Evolutionary conservation across 179 eudicot species (phyloP).

Genomic region (Camellia oleifera): DNA sequence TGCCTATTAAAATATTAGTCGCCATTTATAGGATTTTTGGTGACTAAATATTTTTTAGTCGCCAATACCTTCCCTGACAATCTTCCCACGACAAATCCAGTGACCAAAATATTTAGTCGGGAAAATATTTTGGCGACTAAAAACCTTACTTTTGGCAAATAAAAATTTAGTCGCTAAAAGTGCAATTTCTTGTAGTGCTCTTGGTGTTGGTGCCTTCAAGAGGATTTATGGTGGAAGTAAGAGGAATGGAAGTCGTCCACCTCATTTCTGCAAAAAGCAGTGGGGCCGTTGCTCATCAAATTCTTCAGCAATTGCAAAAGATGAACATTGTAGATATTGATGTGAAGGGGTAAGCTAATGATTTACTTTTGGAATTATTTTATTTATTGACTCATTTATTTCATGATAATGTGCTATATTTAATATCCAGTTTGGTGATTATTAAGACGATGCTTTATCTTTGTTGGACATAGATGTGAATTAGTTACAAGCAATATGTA

Average conservation of each 20-base stretch:
- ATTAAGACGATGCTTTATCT: not conserved
- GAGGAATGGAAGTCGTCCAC: conserved; percentile 57
- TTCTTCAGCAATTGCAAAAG: conserved; percentile 46
- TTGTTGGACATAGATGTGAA: not conserved
- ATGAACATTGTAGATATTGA: conserved; percentile 48
- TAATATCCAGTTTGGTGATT: not conserved
- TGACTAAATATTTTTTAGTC: too few species aligned
- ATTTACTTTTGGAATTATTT: not conserved
- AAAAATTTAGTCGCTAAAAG: too few species aligned
- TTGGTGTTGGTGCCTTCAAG: conserved; percentile 52
- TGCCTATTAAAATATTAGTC: too few species aligned
- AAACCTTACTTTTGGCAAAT: too few species aligned
- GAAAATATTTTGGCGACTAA: too few species aligned
- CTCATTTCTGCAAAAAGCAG: conserved; percentile 58
- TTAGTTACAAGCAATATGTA: too few species aligned
- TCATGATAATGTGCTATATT: not conserved
- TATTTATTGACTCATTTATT: not conserved
- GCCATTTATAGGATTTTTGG: too few species aligned
- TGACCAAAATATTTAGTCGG: too few species aligned
- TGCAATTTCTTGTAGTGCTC: not conserved
- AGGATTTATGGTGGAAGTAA: conserved; percentile 56
- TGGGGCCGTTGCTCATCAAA: conserved; percentile 48
- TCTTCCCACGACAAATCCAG: too few species aligned
- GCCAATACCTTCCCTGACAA: too few species aligned
- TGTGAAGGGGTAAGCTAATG: conserved; percentile 31